Percentiles rank a stretch among this genome's conserved stretches.
Evolutionary conservation across 495 filamentous ascomycete genomes (phyloP).

Genomic region (Penicillium samsonianum): DNA sequence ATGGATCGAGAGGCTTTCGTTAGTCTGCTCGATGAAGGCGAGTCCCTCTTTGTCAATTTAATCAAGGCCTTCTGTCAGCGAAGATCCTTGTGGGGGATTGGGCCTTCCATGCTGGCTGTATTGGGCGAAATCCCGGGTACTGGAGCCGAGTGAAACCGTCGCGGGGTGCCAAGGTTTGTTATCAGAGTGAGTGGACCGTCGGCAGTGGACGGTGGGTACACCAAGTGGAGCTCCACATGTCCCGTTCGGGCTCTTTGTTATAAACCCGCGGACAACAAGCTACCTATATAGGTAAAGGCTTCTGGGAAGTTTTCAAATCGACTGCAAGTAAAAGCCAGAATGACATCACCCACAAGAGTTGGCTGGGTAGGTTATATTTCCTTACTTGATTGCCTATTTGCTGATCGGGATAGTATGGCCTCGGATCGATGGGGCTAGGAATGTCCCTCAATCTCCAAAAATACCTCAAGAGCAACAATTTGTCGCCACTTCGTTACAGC

Average conservation of each 20-base stretch:
- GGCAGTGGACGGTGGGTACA: too few species aligned
- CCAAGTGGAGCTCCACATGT: conserved; percentile 13
- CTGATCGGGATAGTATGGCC: conserved; percentile 25
- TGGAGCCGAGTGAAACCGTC: conserved; percentile 9
- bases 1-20: conserved; percentile 13
- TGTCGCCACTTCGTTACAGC: conserved; percentile 29
- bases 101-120: conserved; percentile 15
- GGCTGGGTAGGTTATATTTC: conserved; percentile 15
- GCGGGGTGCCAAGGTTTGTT: conserved; percentile 4
- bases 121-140: conserved; percentile 14
- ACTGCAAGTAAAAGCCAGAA: conserved; percentile 9
- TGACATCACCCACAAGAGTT: conserved; percentile 5
- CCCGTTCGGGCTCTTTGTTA: conserved; percentile 2
- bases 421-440: conserved; percentile 45
- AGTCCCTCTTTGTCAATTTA: conserved; percentile 8
- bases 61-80: conserved; percentile 7
- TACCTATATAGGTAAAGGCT: too few species aligned
- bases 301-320: background rate
- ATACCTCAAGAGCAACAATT: conserved; percentile 22
- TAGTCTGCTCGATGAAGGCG: conserved; percentile 13
- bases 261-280: conserved; percentile 1
- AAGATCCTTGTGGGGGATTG: conserved; percentile 14
- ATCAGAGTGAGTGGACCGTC: conserved; percentile 5
- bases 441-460: conserved; percentile 48
- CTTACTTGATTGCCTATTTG: background rate